Percentiles rank a stretch among this genome's conserved stretches.
phyloP scores from a whole-genome alignment of 805 yeast genomes.

The Pichia deserticola region DNA sequence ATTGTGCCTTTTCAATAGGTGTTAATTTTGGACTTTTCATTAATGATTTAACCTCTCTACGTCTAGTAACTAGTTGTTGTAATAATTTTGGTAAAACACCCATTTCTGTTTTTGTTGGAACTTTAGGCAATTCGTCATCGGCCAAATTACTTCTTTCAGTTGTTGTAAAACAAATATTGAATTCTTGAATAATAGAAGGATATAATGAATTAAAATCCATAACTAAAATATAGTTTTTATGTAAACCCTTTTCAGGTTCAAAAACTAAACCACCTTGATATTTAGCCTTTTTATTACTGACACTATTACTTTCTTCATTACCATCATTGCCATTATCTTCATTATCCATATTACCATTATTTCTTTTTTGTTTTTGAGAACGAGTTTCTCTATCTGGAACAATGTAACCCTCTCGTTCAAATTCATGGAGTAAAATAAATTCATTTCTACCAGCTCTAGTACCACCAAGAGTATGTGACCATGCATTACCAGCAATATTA shows the following conservation, averaged over 20 bases:
- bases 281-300: constrained; percentile 34
- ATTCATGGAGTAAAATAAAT: constrained; percentile 86
- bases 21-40: constrained; percentile 68
- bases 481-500: constrained; percentile 91
- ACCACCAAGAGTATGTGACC: constrained; percentile 93
- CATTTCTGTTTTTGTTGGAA: constrained; percentile 53
- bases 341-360: constrained; percentile 6
- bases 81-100: constrained; percentile 87
- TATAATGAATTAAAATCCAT: constrained; percentile 98
- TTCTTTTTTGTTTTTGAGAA: constrained; percentile 25
- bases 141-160: constrained; percentile 56
- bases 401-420: constrained; percentile 66
- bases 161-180: constrained; percentile 93
- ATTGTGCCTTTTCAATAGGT: constrained; percentile 64
- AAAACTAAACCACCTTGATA: constrained; percentile 63
- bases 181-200: constrained; percentile 96
- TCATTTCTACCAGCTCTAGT: constrained; percentile 96
- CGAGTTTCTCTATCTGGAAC: constrained; percentile 63
- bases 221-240: constrained; percentile 79
- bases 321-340: constrained; percentile 26
- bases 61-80: constrained; percentile 78
- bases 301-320: constrained; percentile 38
- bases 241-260: constrained; percentile 94
- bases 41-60: constrained; percentile 84
- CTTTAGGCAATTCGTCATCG: constrained; percentile 57